Evolutionary conservation across 108 stramenopile species (phyloP).

Genomic region (Tribonema minus): DNA sequence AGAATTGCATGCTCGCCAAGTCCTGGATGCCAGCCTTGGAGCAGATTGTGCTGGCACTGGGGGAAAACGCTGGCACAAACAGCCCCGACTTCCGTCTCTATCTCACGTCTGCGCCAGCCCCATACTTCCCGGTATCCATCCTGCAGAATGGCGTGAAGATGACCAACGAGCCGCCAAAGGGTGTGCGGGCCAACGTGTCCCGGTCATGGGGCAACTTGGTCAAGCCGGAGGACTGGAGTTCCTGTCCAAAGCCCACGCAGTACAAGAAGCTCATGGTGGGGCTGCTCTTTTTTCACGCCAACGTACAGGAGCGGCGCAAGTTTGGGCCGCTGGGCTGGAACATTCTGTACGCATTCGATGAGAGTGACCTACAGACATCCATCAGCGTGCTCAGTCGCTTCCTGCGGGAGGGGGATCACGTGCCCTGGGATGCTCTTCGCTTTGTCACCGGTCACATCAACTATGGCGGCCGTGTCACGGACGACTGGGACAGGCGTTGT

Average conservation of each 20-base stretch:
- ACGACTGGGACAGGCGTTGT: conserved; percentile 65
- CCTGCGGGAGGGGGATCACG: conserved; percentile 54
- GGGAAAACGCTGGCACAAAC: conserved; percentile 40
- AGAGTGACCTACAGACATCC: conserved; percentile 62
- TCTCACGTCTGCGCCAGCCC: conserved; percentile 58
- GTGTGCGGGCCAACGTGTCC: conserved; percentile 49
- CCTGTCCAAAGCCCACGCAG: conserved; percentile 42
- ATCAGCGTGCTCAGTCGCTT: conserved; percentile 58
- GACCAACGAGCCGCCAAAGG: conserved; percentile 59
- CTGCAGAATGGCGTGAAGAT: conserved; percentile 58
- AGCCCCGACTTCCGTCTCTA: conserved; percentile 61
- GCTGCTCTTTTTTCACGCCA: conserved; percentile 64
- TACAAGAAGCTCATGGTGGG: conserved; percentile 61
- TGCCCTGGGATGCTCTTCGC: conserved; percentile 64
- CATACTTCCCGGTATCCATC: conserved; percentile 61
- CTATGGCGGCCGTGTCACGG: conserved; percentile 68
- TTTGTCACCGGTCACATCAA: conserved; percentile 70
- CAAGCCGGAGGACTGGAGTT: conserved; percentile 57
- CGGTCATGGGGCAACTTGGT: conserved; percentile 55
- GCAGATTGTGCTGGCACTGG: conserved; percentile 46
- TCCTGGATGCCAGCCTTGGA: conserved; percentile 63
- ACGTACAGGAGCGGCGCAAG: conserved; percentile 64
- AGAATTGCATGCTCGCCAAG: conserved; percentile 64
- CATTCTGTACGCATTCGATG: conserved; percentile 67
- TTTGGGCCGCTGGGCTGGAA: conserved; percentile 69